Evolutionary conservation across 2,329 filamentous ascomycete species (phyloP).

Genomic region (Stagonosporopsis rhizophila): DNA sequence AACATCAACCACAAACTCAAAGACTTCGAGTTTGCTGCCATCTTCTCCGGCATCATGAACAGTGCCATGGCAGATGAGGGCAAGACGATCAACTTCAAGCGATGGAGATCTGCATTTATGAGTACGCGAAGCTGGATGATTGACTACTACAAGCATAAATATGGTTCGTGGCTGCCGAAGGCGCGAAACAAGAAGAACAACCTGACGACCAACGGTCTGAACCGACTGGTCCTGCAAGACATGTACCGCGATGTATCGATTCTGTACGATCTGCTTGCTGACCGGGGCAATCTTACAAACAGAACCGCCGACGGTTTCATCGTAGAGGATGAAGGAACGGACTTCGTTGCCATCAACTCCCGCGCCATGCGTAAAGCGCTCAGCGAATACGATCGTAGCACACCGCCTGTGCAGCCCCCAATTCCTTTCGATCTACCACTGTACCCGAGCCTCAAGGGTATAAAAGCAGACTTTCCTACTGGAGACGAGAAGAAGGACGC

Average conservation of each 20-base stretch:
- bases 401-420: constrained; percentile 86
- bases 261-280: constrained; percentile 87
- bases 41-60: constrained; percentile 87
- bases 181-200: constrained; percentile 90
- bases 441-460: constrained; percentile 71
- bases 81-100: constrained; percentile 80
- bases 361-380: constrained; percentile 79
- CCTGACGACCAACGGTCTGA: constrained; percentile 84
- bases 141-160: constrained; percentile 71
- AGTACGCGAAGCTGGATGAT: constrained; percentile 77
- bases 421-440: constrained; percentile 89
- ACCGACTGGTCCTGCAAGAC: constrained; percentile 79
- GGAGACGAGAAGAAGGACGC: constrained; percentile 76
- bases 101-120: constrained; percentile 78
- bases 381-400: constrained; percentile 86
- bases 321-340: constrained; percentile 60
- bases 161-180: constrained; percentile 88
- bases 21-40: constrained; percentile 87
- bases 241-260: constrained; percentile 86
- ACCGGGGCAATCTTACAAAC: constrained; percentile 78
- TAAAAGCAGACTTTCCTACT: constrained; percentile 69
- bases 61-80: constrained; percentile 80
- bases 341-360: constrained; percentile 64
- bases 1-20: constrained; percentile 76
- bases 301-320: constrained; percentile 75